phyloP scores from a whole-genome alignment of 208 protist species.

The Trypanosoma avium region DNA sequence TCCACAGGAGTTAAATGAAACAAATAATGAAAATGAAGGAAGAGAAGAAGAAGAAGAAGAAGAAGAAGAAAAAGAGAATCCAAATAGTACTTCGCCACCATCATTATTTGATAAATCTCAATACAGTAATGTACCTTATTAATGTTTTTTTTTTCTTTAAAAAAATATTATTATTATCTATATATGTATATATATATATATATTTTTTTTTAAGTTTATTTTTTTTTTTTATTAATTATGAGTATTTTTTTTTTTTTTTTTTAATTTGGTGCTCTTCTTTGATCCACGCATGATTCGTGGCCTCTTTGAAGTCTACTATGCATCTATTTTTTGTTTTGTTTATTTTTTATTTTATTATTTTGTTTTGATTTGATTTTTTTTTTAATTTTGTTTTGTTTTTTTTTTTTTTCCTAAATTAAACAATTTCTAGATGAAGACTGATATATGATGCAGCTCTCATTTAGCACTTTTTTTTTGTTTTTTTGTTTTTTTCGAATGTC shows the following conservation, averaged over 20 bases:
- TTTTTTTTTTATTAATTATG: neutral
- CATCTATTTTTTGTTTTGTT: no score
- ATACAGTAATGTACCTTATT: no score
- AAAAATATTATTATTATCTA: neutral
- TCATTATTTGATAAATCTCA: no score
- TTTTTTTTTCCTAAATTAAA: slow-evolving; percentile 10
- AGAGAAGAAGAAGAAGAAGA: neutral
- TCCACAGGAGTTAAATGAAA: neutral
- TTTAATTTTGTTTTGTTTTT: no score
- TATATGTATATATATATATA: neutral
- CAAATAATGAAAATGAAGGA: neutral
- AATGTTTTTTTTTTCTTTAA: neutral
- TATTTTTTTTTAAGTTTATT: neutral
- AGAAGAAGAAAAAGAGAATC: no score
- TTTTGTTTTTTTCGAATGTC: slow-evolving; percentile 16
- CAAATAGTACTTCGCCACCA: no score
- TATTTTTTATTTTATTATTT: no score
- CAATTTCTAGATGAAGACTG: no score
- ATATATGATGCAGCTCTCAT: no score
- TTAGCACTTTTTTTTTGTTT: slow-evolving; percentile 7
- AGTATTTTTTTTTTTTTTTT: neutral
- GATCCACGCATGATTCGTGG: neutral
- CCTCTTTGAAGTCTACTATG: no score
- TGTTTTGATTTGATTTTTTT: no score
- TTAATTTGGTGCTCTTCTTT: neutral